phyloP scores from a whole-genome alignment of 257 asterid genomes.

The Nicotiana benthamiana region DNA sequence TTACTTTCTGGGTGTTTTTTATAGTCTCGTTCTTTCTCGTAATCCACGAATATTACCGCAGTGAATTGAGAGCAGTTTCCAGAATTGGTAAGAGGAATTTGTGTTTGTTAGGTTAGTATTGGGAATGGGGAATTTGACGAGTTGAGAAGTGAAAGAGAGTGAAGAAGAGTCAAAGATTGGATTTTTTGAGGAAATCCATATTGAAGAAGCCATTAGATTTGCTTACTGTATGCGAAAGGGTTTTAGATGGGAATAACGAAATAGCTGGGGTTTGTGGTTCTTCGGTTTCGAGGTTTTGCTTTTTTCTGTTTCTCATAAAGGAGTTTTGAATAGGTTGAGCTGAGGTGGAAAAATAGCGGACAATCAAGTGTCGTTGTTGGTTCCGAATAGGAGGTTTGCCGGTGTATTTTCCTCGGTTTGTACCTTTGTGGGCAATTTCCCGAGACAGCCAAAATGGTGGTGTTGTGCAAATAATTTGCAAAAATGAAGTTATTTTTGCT shows the following conservation, averaged over 20 bases:
- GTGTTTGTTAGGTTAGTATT: neutral
- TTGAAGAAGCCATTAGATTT: neutral
- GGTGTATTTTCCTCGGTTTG: no score
- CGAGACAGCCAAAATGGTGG: no score
- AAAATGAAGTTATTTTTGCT: no score
- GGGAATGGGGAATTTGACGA: neutral
- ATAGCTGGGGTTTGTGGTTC: neutral
- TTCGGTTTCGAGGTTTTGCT: no score
- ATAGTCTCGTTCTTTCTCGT: conserved; percentile 49
- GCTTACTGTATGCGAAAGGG: neutral
- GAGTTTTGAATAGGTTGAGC: no score
- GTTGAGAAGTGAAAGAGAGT: neutral
- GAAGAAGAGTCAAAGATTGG: neutral
- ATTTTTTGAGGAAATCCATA: neutral
- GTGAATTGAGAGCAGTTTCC: conserved; percentile 13
- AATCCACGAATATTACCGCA: conserved; percentile 45
- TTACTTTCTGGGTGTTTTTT: conserved; percentile 52
- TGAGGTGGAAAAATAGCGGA: no score
- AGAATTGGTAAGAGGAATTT: neutral
- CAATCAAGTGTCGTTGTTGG: no score
- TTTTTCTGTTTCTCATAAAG: no score
- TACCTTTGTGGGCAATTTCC: no score
- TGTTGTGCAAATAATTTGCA: no score
- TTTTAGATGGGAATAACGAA: neutral
- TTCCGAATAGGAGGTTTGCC: no score